These are phyloP conservation scores for Thalia dealbata DNA, from an alignment of 176 grass and related monocot species.

Conservation along the genomic window DNA sequence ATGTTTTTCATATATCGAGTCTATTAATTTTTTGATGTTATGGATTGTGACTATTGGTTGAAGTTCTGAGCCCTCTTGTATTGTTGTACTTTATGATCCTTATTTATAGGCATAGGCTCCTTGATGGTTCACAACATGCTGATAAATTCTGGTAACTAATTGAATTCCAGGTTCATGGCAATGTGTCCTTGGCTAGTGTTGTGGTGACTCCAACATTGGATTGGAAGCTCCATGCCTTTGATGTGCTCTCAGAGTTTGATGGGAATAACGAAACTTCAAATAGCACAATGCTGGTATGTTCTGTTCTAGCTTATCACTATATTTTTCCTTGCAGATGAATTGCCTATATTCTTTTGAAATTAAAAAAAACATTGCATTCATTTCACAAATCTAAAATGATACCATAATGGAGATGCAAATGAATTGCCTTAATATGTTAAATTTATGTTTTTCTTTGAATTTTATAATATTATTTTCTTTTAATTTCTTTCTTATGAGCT, in stretches of 20 bases:
- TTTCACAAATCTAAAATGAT: no score
- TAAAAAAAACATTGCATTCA: no score
- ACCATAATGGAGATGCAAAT: no score
- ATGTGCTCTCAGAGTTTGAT: conserved; percentile 97
- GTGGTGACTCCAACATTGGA: conserved; percentile 96
- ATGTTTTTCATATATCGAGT: neutral
- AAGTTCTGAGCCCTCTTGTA: neutral
- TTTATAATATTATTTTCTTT: no score
- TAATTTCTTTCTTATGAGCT: no score
- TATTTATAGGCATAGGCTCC: neutral
- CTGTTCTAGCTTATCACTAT: neutral
- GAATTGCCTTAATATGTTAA: neutral
- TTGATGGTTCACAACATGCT: neutral
- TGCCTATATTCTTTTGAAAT: no score
- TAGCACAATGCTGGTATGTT: conserved; percentile 73
- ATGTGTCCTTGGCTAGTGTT: conserved; percentile 87
- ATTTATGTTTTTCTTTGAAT: neutral
- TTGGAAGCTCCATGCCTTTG: conserved; percentile 99
- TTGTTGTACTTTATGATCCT: neutral
- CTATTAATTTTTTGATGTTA: neutral
- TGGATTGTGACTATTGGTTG: neutral
- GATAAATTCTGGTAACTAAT: neutral
- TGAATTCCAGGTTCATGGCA: conserved; percentile 84
- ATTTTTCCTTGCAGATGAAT: neutral
- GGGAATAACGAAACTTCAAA: conserved; percentile 54